Evolutionary conservation across 164 flowering plant genomes (phyloP), one percentile per base, ranked within the genome.

Genomic region (Dillenia turbinata): DNA sequence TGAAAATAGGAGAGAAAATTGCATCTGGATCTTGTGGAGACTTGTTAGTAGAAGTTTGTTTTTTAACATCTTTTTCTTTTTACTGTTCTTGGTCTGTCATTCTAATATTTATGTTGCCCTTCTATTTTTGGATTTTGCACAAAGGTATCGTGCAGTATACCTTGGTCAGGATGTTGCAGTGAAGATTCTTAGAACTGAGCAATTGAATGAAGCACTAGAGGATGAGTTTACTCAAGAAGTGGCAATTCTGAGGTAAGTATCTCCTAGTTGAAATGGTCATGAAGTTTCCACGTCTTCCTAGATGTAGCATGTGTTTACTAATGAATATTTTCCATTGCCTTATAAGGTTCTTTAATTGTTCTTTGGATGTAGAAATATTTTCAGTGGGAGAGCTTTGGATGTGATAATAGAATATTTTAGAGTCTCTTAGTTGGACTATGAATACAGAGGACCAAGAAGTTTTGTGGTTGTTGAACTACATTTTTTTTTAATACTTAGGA

Each of bases 21-120:
- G 96, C 87, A 51, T 83, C 89, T 65, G 97, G 98, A 61, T 90
- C 97, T 72, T 89, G 92, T 76, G 98, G 96, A 71, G 93, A 93
- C 65, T 68, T 90, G 98, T 93, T 52, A 83, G 96, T 80, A 58
- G 22, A 52, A 12, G 26, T 12, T 43, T 47, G 19, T 17, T 7
- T 60, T n/a, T 9, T 53, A 2, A 47, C 60, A 0, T 47, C 60
- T 9, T 33, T 55, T 44, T 47, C 63, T 61, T 49, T 57, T 17
- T 53, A n/a, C 10, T 40, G 40, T 49, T 44, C 8, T 0, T 50
- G 15, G 9, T 56, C 14, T 9, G 3, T 52, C 24, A 14, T 11
- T 57, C 33, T 33, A 33, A 5, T 33, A 33, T 33, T 33, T 4
- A 33, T 49, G 22, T 24, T 68, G n/a, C 60, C 66, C 52, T 12